A percentile compares a stretch with the other conserved stretches of the same genome.
Conservation (phyloP, 1,139 yeast genomes). For the Hyphopichia fennica region DNA sequence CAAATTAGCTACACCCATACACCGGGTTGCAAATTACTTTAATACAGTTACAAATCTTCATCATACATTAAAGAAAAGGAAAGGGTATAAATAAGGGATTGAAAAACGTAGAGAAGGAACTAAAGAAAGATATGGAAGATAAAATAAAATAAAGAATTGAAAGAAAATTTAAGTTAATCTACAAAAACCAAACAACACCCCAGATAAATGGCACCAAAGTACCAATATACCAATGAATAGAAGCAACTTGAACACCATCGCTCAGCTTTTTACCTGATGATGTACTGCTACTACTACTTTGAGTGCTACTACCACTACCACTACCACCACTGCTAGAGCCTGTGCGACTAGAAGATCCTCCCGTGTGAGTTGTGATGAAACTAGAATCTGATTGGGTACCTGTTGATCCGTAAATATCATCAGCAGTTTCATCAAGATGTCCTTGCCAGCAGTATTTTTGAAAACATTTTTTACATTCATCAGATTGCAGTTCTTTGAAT, state of each 20-base stretch:
- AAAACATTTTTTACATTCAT: conserved; percentile 42
- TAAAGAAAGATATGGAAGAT: not conserved
- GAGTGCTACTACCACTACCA: not conserved
- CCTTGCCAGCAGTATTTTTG: conserved; percentile 42
- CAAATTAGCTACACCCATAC: not conserved
- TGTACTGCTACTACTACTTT: not conserved
- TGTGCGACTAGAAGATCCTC: not conserved
- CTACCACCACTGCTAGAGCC: not conserved
- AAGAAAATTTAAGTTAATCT: too few relatives aligned
- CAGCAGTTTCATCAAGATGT: conserved; percentile 18
- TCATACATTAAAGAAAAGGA: not conserved
- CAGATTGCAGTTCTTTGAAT: conserved; percentile 34
- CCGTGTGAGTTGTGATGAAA: not conserved
- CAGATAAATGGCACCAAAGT: not conserved
- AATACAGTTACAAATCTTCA: not conserved
- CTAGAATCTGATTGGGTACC: not conserved
- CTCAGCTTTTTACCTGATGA: not conserved
- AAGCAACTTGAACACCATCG: not conserved
- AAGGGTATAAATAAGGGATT: not conserved
- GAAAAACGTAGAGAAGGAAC: not conserved
- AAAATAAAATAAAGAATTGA: not conserved
- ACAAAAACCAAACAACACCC: not conserved
- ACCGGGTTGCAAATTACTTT: not conserved
- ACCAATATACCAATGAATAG: not conserved
- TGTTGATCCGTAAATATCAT: conserved; percentile 11